phyloP scores from a whole-genome alignment of 805 yeast species.

The Saccharomycodes ludwigii region DNA sequence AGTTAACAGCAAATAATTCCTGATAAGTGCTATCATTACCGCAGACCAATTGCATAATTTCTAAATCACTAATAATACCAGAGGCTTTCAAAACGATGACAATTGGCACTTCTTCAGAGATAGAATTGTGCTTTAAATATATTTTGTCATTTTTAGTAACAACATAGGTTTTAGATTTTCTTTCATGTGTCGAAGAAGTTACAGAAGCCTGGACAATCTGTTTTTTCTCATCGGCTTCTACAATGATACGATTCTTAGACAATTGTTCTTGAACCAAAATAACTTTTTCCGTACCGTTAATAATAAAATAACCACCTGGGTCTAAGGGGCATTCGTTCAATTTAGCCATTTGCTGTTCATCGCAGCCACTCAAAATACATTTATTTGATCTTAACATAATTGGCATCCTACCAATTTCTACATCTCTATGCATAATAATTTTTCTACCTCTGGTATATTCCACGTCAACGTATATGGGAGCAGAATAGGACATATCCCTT shows the following conservation, averaged over 20 bases:
- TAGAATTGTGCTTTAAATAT: conserved; percentile 88
- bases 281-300: conserved; percentile 96
- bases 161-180: conserved; percentile 94
- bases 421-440: conserved; percentile 76
- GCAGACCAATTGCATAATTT: conserved; percentile 87
- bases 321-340: conserved; percentile 92
- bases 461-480: conserved; percentile 92
- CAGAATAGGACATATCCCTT: conserved; percentile 87
- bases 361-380: conserved; percentile 71
- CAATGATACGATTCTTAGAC: conserved; percentile 93
- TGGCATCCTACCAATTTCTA: conserved; percentile 98
- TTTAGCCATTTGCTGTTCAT: conserved; percentile 75
- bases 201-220: conserved; percentile 94
- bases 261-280: conserved; percentile 94
- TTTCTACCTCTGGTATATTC: conserved; percentile 93
- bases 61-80: conserved; percentile 84
- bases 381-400: conserved; percentile 90
- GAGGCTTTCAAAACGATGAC: conserved; percentile 90
- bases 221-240: conserved; percentile 93
- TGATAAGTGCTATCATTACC: conserved; percentile 83
- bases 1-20: conserved; percentile 82
- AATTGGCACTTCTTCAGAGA: conserved; percentile 90
- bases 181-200: conserved; percentile 94
- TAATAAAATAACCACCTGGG: conserved; percentile 97
- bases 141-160: conserved; percentile 83